phyloP scores from a whole-genome alignment of 208 protist genomes.

The Trypanosoma boissoni region DNA sequence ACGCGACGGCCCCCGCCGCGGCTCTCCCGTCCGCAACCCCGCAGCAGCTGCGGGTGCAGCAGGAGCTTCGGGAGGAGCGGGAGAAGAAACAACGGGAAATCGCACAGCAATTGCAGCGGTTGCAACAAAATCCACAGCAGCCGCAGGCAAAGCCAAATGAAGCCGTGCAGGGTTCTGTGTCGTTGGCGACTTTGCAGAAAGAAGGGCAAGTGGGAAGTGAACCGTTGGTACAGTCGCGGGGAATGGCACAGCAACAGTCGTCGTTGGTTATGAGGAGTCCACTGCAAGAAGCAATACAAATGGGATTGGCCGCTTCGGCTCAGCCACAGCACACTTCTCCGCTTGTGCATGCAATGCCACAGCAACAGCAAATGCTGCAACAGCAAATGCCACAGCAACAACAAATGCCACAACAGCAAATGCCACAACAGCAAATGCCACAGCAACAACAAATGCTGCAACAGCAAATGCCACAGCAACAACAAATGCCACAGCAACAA shows the following conservation, averaged over 20 bases:
- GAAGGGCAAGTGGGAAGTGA: background rate
- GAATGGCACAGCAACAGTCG: too few relatives aligned
- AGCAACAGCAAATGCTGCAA: conserved; percentile 26
- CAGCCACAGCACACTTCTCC: background rate
- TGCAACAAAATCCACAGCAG: conserved; percentile 2
- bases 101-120: background rate
- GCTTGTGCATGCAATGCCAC: background rate
- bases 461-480: conserved; percentile 13
- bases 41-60: background rate
- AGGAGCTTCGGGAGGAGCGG: background rate
- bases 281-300: too few relatives aligned
- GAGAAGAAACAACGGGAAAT: background rate
- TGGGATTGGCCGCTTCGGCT: background rate
- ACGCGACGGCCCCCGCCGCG: background rate
- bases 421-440: conserved; percentile 17
- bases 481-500: conserved; percentile 11
- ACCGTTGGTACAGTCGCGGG: background rate
- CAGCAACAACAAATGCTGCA: conserved; percentile 14
- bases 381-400: conserved; percentile 22
- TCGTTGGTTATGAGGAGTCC: too few relatives aligned
- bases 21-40: background rate
- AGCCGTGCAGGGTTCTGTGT: too few relatives aligned
- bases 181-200: too few relatives aligned
- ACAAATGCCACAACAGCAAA: conserved; percentile 9
- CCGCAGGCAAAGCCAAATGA: conserved; percentile 10